These are phyloP conservation scores for Ogataea ganodermae DNA, from an alignment of 805 yeast genomes.

Conservation along the genomic window DNA sequence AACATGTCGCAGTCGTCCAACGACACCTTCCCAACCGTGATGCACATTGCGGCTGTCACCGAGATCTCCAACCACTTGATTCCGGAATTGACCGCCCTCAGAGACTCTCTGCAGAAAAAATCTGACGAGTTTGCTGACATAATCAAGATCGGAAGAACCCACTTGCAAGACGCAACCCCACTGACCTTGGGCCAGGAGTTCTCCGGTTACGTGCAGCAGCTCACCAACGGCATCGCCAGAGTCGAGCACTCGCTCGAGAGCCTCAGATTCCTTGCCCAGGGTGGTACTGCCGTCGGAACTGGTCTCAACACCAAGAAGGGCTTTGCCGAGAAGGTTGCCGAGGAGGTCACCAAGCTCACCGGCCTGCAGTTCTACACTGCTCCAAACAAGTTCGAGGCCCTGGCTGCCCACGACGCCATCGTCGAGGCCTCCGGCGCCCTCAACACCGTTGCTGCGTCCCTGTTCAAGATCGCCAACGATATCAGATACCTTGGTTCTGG, in stretches of 20 bases:
- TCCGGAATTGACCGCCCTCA: constrained; percentile 78
- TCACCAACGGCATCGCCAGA: constrained; percentile 86
- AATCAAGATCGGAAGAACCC: constrained; percentile 98
- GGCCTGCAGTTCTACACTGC: constrained; percentile 91
- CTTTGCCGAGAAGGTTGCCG: constrained; percentile 84
- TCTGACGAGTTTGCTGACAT: constrained; percentile 82
- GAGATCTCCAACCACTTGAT: constrained; percentile 75
- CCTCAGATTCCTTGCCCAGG: constrained; percentile 88
- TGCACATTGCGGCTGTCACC: constrained; percentile 98
- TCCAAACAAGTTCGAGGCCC: constrained; percentile 98
- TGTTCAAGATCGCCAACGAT: constrained; percentile 96
- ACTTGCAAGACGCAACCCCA: constrained; percentile 98
- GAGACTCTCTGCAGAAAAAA: constrained; percentile 76
- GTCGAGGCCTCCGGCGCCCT: constrained; percentile 98
- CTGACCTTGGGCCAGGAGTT: constrained; percentile 97
- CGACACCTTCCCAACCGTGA: constrained; percentile 98
- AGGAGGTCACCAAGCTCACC: constrained; percentile 79
- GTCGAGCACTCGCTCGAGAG: constrained; percentile 76
- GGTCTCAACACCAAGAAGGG: constrained; percentile 95
- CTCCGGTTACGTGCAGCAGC: constrained; percentile 93
- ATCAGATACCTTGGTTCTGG: constrained; percentile 98
- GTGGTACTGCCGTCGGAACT: constrained; percentile 99
- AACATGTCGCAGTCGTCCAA: constrained; percentile 98
- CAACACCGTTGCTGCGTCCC: constrained; percentile 90
- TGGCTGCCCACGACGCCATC: constrained; percentile 98